Conservation (phyloP, 257 asterid species). For the Nemophila menziesii region DNA sequence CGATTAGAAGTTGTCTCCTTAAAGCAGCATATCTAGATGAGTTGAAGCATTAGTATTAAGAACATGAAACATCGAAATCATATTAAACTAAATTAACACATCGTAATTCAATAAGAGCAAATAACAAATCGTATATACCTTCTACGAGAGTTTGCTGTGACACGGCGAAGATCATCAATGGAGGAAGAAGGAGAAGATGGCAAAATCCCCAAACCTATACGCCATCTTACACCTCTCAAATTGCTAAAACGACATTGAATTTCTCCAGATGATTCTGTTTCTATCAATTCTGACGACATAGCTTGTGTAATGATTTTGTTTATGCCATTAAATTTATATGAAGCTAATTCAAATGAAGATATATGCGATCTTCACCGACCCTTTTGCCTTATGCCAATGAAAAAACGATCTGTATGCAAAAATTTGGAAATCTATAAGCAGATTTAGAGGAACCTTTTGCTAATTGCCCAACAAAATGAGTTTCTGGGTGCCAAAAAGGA, state of each 20-base stretch:
- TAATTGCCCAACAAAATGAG: slow-evolving; percentile 5
- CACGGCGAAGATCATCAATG: slow-evolving; percentile 76
- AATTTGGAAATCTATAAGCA: background rate
- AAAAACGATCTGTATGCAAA: background rate
- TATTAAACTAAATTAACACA: background rate
- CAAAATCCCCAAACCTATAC: slow-evolving; percentile 83
- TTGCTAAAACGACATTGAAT: slow-evolving; percentile 33
- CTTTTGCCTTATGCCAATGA: background rate
- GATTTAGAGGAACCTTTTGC: slow-evolving; percentile 3
- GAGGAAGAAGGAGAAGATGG: slow-evolving; percentile 60
- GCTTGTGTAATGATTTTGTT: background rate
- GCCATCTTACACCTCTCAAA: slow-evolving; percentile 93
- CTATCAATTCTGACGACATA: slow-evolving; percentile 21
- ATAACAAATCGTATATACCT: slow-evolving; percentile 26
- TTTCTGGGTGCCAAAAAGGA: background rate
- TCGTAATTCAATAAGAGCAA: background rate
- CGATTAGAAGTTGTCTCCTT: slow-evolving; percentile 82
- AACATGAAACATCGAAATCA: background rate
- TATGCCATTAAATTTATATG: background rate
- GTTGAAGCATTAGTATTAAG: background rate
- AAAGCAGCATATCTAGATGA: slow-evolving; percentile 66
- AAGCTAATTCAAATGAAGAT: background rate
- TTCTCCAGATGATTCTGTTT: slow-evolving; percentile 21
- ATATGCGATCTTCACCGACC: background rate
- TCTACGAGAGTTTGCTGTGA: slow-evolving; percentile 83